Base-by-base conservation (phyloP, 805 yeast species). In the Kodamaea kaohsiungensis region DNA sequence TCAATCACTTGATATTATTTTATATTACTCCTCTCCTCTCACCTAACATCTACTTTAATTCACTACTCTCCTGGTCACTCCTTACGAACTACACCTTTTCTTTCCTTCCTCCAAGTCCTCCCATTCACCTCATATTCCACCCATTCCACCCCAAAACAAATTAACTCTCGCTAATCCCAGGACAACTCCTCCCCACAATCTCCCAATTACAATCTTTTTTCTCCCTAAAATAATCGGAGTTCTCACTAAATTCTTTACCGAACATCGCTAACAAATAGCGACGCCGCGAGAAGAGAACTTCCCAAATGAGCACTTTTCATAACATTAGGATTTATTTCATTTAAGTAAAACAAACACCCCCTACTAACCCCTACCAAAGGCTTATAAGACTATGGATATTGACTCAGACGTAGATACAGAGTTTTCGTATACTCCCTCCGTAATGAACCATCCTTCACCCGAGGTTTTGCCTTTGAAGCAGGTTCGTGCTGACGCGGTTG, bases 401-500 rank as follows among this genome's bases (percentile, higher is more conserved):
- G 45, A 40, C 25, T 40, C 45, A 17, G 45, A 40, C 45, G 45
- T 22, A 15, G 45, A 40, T 13, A 40, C 45, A 12, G 45, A 40
- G 45, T 40, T 40, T 17, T 40, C 45, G 45, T 40, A 40, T 19
- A 17, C 45, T 15, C 45, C 19, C 25, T 40, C 45, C 10, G 19
- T 40, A 13, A 40, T 40, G 45, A 40, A 19, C 25, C 25, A 40
- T 17, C 25, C 35, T 8, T 30, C 25, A 19, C 45, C 17, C 45
- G 45, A 40, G 19, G 45, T 40, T 40, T 17, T 40, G 25, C 45
- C 45, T 12, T 40, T 40, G 45, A 17, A 40, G 45, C 25, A 17
- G 25, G n/a, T 19, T 17, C 45, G 45, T 16, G 45, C 10, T 16
- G 25, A 19, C 25, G 45, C 19, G 13, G 25, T 22, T 12, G 45